Percentiles rank a stretch among this genome's conserved stretches.
phyloP scores from a whole-genome alignment of 257 asterid species.

The Nicotiana knightiana region DNA sequence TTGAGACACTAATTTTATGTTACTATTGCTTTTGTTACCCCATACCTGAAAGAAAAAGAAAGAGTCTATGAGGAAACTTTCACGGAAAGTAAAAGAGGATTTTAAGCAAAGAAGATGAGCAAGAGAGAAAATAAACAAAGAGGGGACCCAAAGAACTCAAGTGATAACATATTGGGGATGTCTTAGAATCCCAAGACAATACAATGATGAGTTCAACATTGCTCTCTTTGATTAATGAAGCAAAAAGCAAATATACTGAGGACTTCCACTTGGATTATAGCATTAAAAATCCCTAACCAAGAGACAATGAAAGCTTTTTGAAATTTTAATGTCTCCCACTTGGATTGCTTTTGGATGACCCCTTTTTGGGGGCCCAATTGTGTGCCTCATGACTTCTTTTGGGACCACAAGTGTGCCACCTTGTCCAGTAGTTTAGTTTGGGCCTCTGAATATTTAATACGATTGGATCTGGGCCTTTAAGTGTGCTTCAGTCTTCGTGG shows the following conservation, averaged over 20 bases:
- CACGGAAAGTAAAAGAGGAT: constrained; percentile 20
- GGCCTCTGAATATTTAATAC: constrained; percentile 4
- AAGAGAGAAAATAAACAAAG: not conserved
- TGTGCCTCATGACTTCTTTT: not conserved
- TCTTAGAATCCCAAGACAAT: constrained; percentile 22
- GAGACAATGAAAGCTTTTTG: constrained; percentile 20
- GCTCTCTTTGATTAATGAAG: constrained; percentile 9
- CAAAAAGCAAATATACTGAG: constrained; percentile 9
- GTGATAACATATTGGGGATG: constrained; percentile 24
- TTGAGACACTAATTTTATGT: not conserved
- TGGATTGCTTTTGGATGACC: constrained; percentile 5
- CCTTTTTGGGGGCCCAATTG: constrained; percentile 19
- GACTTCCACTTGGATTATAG: constrained; percentile 6
- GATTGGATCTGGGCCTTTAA: constrained; percentile 16
- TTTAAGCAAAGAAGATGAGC: not conserved
- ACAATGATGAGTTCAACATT: constrained; percentile 37
- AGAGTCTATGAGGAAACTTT: constrained; percentile 14
- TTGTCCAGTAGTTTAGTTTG: constrained; percentile 5
- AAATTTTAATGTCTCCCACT: constrained; percentile 28
- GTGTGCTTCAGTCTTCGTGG: not conserved
- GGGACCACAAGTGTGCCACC: constrained; percentile 22
- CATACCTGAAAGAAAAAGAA: constrained; percentile 6
- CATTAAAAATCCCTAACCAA: constrained; percentile 17
- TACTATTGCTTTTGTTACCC: constrained; percentile 12
- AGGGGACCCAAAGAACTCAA: constrained; percentile 9